Evolutionary conservation across 2,329 filamentous ascomycete species (phyloP).

Genomic region (Xylogone sp.): DNA sequence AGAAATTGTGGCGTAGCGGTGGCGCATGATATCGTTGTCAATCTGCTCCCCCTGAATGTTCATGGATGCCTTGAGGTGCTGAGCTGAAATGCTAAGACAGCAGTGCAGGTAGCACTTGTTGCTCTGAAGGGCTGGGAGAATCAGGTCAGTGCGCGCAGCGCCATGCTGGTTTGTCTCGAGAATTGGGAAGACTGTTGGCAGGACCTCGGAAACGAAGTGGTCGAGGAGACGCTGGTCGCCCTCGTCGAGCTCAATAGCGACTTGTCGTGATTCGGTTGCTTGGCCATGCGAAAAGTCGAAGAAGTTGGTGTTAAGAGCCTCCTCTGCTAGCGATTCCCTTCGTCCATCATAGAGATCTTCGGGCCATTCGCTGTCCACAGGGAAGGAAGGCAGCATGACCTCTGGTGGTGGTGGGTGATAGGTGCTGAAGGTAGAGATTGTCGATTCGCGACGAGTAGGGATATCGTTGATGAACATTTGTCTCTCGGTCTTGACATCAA

Average conservation of each 20-base stretch:
- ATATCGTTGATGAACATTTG: conserved; percentile 93
- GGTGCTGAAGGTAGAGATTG: conserved; percentile 90
- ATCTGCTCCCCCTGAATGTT: conserved; percentile 67
- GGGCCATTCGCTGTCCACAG: conserved; percentile 66
- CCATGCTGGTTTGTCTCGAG: conserved; percentile 87
- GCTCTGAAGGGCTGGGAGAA: conserved; percentile 81
- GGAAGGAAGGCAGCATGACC: conserved; percentile 60
- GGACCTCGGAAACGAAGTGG: conserved; percentile 84
- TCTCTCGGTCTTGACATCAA: conserved; percentile 93
- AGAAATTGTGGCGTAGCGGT: conserved; percentile 83
- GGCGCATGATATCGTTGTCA: conserved; percentile 86
- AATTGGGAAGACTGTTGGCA: conserved; percentile 88
- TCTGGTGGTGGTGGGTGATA: conserved; percentile 73
- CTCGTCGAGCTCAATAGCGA: conserved; percentile 80
- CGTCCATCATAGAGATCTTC: conserved; percentile 66
- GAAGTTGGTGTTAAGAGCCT: conserved; percentile 70
- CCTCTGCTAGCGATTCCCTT: conserved; percentile 59
- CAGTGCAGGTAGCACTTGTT: conserved; percentile 96
- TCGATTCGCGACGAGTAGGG: conserved; percentile 79
- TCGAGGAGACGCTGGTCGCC: conserved; percentile 82
- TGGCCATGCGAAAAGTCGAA: conserved; percentile 76
- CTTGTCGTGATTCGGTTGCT: conserved; percentile 58
- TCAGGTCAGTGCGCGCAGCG: conserved; percentile 73
- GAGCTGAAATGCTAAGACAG: conserved; percentile 87
- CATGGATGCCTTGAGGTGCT: conserved; percentile 82